Conservation (phyloP, 352 stramenopile genomes). For the Peronospora destructor region DNA sequence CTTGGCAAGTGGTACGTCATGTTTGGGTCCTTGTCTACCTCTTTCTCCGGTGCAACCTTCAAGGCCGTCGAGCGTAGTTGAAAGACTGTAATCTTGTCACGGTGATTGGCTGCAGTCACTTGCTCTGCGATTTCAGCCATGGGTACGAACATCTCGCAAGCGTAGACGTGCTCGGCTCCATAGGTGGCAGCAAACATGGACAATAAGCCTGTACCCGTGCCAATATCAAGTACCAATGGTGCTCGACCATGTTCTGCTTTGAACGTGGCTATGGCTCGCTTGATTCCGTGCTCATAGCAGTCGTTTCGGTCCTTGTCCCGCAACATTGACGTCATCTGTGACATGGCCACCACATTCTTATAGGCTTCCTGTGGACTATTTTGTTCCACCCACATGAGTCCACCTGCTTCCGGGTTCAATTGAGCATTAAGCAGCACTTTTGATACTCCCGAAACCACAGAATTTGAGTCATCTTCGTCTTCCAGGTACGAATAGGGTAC, state of each 20-base stretch:
- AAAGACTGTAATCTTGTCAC: slow-evolving; percentile 72
- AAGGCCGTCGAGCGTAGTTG: slow-evolving; percentile 70
- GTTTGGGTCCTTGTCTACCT: slow-evolving; percentile 5
- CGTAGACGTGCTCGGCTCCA: slow-evolving; percentile 85
- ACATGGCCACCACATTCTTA: slow-evolving; percentile 82
- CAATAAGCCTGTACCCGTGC: slow-evolving; percentile 71
- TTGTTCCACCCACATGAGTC: slow-evolving; percentile 80
- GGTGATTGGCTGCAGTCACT: slow-evolving; percentile 62
- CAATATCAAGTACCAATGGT: slow-evolving; percentile 77
- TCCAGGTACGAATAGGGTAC: slow-evolving; percentile 76
- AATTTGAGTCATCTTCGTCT: slow-evolving; percentile 49
- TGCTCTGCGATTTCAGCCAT: slow-evolving; percentile 77
- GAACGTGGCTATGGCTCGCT: slow-evolving; percentile 52
- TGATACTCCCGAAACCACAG: slow-evolving; percentile 50
- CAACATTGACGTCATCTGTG: slow-evolving; percentile 86
- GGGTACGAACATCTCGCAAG: slow-evolving; percentile 88
- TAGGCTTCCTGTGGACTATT: slow-evolving; percentile 50
- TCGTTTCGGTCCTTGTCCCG: slow-evolving; percentile 64
- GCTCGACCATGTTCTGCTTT: slow-evolving; percentile 29
- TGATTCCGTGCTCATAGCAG: slow-evolving; percentile 75
- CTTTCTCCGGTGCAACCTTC: slow-evolving; percentile 24
- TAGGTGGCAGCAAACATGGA: slow-evolving; percentile 84
- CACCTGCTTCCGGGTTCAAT: slow-evolving; percentile 61
- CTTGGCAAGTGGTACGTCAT: slow-evolving; percentile 40
- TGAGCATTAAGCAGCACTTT: slow-evolving; percentile 67